Evolutionary conservation across 108 stramenopile species (phyloP), one percentile per base, ranked within the genome.

Genomic region (Skeletonema menzelii): DNA sequence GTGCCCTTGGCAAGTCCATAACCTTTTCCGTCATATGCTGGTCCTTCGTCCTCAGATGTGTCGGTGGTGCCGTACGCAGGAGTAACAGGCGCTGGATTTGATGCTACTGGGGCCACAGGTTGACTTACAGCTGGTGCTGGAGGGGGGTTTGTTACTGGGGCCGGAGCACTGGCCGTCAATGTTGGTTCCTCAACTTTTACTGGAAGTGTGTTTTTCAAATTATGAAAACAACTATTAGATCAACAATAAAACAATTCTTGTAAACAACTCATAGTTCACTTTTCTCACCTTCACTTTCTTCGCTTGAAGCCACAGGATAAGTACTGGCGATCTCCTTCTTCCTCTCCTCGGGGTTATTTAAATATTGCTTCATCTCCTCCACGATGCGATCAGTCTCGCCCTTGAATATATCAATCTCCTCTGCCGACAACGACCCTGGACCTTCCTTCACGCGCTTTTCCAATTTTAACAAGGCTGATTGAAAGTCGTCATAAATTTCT

Each of bases 401-500:
- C 17, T 75, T 73, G 20, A 92, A 70, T 10, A 79, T 71, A 49
- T 83, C 49, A 38, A 90, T 73, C 35, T 92, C 91, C 47, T 59
- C 27, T 55, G 62, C n/a, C 14, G 55, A 60, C 67, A 92, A 59
- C 3, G 75, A 65, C 34, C 88, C 85, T 6, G 73, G 75, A 26
- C 88, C 91, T 17, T 82, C 80, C 55, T 87, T 82, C 22, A 88
- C 84, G 30, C 91, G 72, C 56, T 80, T 82, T 67, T 92, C 91
- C 61, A 92, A 60, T 15, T 72, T 77, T 31, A 89, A 28, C 30
- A 89, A 64, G 7, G 72, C 67, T 53, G 78, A 57, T 70, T 87
- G 84, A 72, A 89, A 86, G 69, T 92, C 86, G 34, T 76, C 77
- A 17, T 85, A 75, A 17, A 92, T 56, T 38, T 76, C 82, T 55